Base-by-base conservation (phyloP, 805 yeast species). In the Candida nanaspora region DNA sequence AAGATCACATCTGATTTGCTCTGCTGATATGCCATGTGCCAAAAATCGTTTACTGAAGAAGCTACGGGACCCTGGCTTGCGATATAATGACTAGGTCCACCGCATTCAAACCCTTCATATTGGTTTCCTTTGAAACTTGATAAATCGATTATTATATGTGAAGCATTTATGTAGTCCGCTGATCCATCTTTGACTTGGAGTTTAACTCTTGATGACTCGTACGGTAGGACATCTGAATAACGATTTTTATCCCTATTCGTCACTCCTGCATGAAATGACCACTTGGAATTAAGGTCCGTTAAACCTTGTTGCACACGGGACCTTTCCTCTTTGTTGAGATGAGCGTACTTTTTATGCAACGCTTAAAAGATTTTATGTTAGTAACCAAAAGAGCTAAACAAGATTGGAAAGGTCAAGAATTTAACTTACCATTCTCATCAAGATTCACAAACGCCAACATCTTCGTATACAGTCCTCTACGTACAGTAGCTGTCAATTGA, bases 21-120 rank as follows among this genome's bases (percentile, higher is more conserved):
- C n/a, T 60, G 49, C 23, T 54, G 48, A 37, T 49, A 47, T 39
- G 58, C 56, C 63, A 53, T 61, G 30, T 68, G 59, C 79, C 80
- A 74, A 49, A 75, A 75, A 37, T 68, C 68, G 32, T 57, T 62
- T 14, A 54, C 49, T 1, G 78, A 73, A 14, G 41, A 36, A 0
- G 43, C 37, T n/a, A 67, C 53, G 2, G 80, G 80, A 2, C 91
- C 94, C 52, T 84, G 94, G 2, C 83, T 68, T 0, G 87, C 85
- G 26, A 84, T 80, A 54, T 80, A 83, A n/a, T 45, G 47, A 16
- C 34, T 19, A 15, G 11, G 6, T 23, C 27, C 27, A 8, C 27
- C 27, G 11, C 27, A 23, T 23, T 23, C 27, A 23, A 7, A 11
- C 45, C 52, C 4, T 35, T 25, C 10, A n/a, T 14, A 13, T 52